Evolutionary conservation across 2,329 filamentous ascomycete species (phyloP).

Genomic region (Venturia asperata): DNA sequence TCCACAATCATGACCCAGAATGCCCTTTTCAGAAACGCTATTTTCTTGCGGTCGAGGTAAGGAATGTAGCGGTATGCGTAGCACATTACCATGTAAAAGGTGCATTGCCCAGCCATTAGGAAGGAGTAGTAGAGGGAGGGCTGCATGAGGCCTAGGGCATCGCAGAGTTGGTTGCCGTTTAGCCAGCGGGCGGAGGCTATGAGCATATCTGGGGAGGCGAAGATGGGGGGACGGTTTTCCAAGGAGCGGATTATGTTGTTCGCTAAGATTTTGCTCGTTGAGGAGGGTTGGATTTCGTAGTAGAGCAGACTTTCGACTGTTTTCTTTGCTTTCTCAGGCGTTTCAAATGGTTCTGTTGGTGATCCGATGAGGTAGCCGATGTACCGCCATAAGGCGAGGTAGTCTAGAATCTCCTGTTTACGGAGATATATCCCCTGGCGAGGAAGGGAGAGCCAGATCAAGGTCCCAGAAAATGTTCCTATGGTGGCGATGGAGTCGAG

Average conservation of each 20-base stretch:
- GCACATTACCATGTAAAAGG: slow-evolving; percentile 54
- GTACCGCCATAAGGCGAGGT: slow-evolving; percentile 69
- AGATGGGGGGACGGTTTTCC: slow-evolving; percentile 58
- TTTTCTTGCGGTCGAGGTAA: slow-evolving; percentile 45
- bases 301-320: slow-evolving; percentile 62
- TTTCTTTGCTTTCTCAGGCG: slow-evolving; percentile 47
- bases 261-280: slow-evolving; percentile 56
- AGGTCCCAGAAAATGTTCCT: slow-evolving; percentile 57
- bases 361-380: slow-evolving; percentile 65
- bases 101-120: slow-evolving; percentile 57
- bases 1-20: slow-evolving; percentile 58
- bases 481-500: slow-evolving; percentile 69
- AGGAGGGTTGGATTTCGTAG: slow-evolving; percentile 59
- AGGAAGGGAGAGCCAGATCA: slow-evolving; percentile 63
- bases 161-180: slow-evolving; percentile 58
- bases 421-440: slow-evolving; percentile 63
- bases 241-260: slow-evolving; percentile 68
- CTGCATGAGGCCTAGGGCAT: slow-evolving; percentile 51
- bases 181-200: slow-evolving; percentile 62
- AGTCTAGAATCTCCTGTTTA: slow-evolving; percentile 57
- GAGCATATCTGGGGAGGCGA: slow-evolving; percentile 59
- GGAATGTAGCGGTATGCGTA: slow-evolving; percentile 47
- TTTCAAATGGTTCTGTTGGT: slow-evolving; percentile 53
- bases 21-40: slow-evolving; percentile 44
- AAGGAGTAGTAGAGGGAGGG: slow-evolving; percentile 52